Conservation (phyloP, 2,329 filamentous ascomycete genomes). For the Clarireedia homoeocarpa region DNA sequence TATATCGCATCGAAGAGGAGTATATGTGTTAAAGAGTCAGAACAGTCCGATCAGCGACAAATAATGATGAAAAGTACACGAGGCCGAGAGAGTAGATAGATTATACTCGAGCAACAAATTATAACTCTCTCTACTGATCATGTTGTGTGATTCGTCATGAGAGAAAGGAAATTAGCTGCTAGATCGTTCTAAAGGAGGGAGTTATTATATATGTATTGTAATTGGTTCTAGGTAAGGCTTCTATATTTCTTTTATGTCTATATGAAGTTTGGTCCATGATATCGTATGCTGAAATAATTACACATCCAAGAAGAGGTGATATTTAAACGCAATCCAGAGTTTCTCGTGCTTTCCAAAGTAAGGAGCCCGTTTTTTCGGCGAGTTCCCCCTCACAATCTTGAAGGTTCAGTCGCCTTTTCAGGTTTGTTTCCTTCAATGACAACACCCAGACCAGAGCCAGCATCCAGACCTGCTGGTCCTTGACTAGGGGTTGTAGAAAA, state of each 20-base stretch:
- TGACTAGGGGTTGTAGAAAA: slow-evolving; percentile 34
- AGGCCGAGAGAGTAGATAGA: no score
- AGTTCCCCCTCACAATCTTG: slow-evolving; percentile 6
- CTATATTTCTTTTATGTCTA: not conserved
- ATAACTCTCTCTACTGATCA: not conserved
- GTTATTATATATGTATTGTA: not conserved
- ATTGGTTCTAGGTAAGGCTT: not conserved
- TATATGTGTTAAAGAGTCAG: no score
- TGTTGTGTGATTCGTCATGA: not conserved
- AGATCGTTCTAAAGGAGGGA: not conserved
- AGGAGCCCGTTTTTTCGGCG: not conserved
- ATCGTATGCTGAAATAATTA: not conserved
- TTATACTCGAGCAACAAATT: not conserved
- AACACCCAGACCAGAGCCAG: slow-evolving; percentile 30
- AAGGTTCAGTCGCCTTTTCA: slow-evolving; percentile 5
- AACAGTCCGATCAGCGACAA: no score
- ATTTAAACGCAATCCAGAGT: no score
- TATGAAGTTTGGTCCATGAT: not conserved
- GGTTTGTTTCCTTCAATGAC: slow-evolving; percentile 28
- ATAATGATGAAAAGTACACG: no score
- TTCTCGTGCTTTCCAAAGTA: not conserved
- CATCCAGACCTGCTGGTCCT: slow-evolving; percentile 22
- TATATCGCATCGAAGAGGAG: not conserved
- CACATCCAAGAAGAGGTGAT: not conserved
- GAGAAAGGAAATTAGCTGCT: no score